Conservation (phyloP, 2,329 filamentous ascomycete genomes). For the Exophiala sp. region DNA sequence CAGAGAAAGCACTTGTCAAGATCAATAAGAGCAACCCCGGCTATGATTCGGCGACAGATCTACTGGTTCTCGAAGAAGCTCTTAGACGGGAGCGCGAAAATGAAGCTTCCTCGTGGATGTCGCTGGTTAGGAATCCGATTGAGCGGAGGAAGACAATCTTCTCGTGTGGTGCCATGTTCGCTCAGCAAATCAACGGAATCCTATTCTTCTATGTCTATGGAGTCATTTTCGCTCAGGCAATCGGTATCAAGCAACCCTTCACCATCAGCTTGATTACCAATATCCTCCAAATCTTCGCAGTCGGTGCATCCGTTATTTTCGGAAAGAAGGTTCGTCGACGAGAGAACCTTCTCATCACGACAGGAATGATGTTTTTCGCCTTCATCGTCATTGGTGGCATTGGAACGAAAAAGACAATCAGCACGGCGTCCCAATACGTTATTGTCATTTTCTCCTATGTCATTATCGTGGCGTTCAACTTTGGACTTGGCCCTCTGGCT, state of each 20-base stretch:
- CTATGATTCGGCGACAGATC: no score
- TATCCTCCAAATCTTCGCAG: conserved; percentile 8
- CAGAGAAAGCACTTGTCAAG: conserved; percentile 33
- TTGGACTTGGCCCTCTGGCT: conserved; percentile 42
- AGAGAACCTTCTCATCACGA: conserved; percentile 10
- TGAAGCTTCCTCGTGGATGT: conserved; percentile 36
- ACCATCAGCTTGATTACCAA: conserved; percentile 10
- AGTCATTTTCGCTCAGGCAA: conserved; percentile 12
- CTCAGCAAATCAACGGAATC: conserved; percentile 18
- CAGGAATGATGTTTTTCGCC: conserved; percentile 12
- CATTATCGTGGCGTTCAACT: conserved; percentile 38
- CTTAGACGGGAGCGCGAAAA: no score
- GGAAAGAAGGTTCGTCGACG: conserved; percentile 8
- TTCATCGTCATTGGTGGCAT: conserved; percentile 9
- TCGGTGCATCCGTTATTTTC: conserved; percentile 5
- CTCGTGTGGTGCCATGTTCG: conserved; percentile 13
- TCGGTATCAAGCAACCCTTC: conserved; percentile 14
- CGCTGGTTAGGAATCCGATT: conserved; percentile 43
- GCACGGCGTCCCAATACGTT: no score
- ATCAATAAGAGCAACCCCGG: conserved; percentile 34
- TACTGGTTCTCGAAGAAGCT: no score
- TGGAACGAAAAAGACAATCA: no score
- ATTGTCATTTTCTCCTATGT: no score
- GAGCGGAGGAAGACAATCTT: conserved; percentile 46
- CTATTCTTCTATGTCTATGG: conserved; percentile 16